Base-by-base conservation (phyloP, 805 yeast genomes). In the Candida maesae region DNA sequence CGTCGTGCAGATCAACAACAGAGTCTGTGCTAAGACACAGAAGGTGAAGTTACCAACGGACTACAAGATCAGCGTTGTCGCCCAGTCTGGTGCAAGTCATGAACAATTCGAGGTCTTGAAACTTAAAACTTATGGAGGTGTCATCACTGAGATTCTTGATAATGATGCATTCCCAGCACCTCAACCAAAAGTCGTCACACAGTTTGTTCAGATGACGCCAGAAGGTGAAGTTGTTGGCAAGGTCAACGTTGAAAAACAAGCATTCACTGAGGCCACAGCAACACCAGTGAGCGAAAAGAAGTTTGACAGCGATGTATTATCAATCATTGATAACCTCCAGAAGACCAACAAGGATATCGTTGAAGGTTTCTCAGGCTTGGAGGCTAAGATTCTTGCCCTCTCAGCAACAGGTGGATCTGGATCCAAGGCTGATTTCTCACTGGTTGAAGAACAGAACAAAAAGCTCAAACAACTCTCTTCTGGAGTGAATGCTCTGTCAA, bases 1-100 rank as follows among this genome's bases (percentile, higher is more conserved):
- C 47, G 80, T 81, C 49, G 70, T 84, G n/a, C 87, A 84, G 46
- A 65, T 82, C 36, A 87, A 84, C 60, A 84, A 84, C 58, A 77
- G 73, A 50, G 67, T 84, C 42, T 79, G 89, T 55, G 76, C 84
- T 60, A 79, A 79, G 59, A 79, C 89, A 0, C 73, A 76, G 43
- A 60, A 74, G 40, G 64, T 84, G 27, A 55, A 61, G 26, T 55
- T 84, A 15, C 76, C 76, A 24, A 46, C 58, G 6, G 50, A 64
- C 25, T 67, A 73, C 44, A 68, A 62, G 35, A 43, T 83, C 35
- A 88, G 88, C 43, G 62, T 76, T 5, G 65, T 81, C 25, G 84
- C 81, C 2, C 53, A 54, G 15, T 63, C 76, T 23, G 69, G 64
- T 5, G 58, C 63, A 30, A 55, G 54, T 1, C 66, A 74, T 25